Conservation (phyloP, 2,329 filamentous ascomycete species). For the Karstenula rhodostoma region DNA sequence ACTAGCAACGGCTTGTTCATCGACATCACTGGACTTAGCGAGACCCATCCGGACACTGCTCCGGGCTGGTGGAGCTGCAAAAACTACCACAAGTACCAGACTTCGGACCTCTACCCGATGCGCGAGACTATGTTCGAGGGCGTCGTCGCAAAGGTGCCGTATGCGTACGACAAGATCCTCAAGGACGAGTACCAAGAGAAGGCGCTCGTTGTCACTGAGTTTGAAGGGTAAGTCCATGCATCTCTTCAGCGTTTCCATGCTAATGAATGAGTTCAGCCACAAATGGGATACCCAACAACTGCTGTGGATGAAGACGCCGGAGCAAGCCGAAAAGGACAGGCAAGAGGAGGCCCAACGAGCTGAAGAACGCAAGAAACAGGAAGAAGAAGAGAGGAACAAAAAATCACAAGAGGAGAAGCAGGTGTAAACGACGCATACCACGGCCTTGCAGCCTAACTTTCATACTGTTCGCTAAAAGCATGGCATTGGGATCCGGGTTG, state of each 20-base stretch:
- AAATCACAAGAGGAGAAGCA: conserved; percentile 23
- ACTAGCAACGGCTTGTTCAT: conserved; percentile 78
- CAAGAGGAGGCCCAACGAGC: conserved; percentile 17
- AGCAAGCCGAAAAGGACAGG: conserved; percentile 24
- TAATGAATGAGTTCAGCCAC: conserved; percentile 58
- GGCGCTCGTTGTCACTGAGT: conserved; percentile 67
- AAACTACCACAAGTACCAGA: conserved; percentile 77
- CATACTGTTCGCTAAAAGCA: not conserved
- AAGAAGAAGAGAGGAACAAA: conserved; percentile 15
- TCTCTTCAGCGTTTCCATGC: not conserved
- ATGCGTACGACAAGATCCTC: conserved; percentile 71
- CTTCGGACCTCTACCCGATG: conserved; percentile 78
- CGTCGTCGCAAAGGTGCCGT: conserved; percentile 73
- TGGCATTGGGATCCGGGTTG: conserved; percentile 13
- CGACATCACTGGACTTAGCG: conserved; percentile 80
- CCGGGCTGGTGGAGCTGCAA: conserved; percentile 81
- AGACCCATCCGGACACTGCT: conserved; percentile 65
- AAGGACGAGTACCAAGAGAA: conserved; percentile 71
- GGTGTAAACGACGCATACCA: conserved; percentile 17
- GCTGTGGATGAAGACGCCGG: conserved; percentile 63
- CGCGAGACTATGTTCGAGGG: conserved; percentile 78
- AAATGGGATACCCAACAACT: conserved; percentile 65
- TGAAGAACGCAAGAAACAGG: conserved; percentile 21
- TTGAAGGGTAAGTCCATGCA: conserved; percentile 62
- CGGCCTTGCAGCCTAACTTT: conserved; percentile 28